Evolutionary conservation across 2,329 filamentous ascomycete species (phyloP).

Genomic region (Paraphaeosphaeria sporulosa): DNA sequence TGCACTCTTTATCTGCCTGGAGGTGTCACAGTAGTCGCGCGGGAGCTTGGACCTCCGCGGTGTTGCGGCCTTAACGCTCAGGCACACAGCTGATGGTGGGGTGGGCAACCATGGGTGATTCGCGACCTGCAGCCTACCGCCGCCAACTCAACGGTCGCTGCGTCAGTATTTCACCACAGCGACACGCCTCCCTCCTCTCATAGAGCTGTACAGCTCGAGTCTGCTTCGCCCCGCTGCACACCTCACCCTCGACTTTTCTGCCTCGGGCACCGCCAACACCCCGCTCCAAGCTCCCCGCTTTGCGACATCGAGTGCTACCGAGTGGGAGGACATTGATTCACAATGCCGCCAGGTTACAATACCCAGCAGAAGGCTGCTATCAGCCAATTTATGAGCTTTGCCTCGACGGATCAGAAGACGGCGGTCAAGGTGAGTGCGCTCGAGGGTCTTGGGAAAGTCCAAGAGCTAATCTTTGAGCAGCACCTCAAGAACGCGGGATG

Average conservation of each 20-base stretch:
- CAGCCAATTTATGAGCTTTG: constrained; percentile 54
- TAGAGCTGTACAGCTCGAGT: neutral
- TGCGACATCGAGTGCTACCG: neutral
- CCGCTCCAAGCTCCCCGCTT: constrained; percentile 2
- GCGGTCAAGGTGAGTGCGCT: constrained; percentile 45
- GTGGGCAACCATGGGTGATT: neutral
- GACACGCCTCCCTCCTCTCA: neutral
- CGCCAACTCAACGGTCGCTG: neutral
- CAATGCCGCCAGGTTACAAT: constrained; percentile 57
- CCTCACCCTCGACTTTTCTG: neutral
- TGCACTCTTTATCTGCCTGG: neutral
- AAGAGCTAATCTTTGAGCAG: constrained; percentile 28
- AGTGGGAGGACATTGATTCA: neutral
- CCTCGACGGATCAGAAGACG: constrained; percentile 53
- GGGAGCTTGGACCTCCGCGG: constrained; percentile 7
- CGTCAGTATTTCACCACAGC: neutral
- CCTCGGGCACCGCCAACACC: neutral
- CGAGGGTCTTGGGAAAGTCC: neutral
- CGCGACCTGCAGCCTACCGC: neutral
- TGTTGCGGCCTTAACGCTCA: neutral
- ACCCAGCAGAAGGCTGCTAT: constrained; percentile 56
- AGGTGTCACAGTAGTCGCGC: neutral
- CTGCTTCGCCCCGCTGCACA: neutral
- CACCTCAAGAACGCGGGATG: constrained; percentile 55
- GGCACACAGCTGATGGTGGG: constrained; percentile 4